Base-by-base conservation (phyloP, 2,329 filamentous ascomycete genomes). In the Blastomyces gilchristii region DNA sequence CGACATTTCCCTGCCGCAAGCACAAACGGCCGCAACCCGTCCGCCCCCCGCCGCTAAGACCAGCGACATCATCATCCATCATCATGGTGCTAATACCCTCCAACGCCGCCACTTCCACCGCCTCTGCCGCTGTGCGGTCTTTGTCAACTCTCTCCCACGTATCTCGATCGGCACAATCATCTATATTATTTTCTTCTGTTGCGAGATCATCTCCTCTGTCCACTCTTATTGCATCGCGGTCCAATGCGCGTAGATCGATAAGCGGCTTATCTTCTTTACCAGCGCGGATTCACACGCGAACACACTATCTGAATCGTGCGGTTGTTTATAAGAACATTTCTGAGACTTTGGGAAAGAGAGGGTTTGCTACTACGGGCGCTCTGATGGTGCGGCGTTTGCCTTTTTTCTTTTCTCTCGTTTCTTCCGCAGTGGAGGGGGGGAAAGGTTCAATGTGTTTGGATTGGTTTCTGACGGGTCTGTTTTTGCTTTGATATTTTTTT, bases 371-470 rank as follows among this genome's bases (percentile, higher is more conserved):
- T 49, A 65, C 63, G 47, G 41, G 60, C 45, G 50, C 50, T 14
- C 65, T 59, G 34, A 66, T 66, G 65, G 65, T 66, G 58, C 49
- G 65, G 45, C 31, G n/a, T 47, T 47, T 25, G 4, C 9, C 56
- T 53, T 16, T 25, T 31, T 31, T 31, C 3, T 53, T 16, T 18
- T 9, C 8, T 37, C 39, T n/a, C 50, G 25, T 50, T 25, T 37
- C 28, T 9, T 16, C 37, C 53, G n/a, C 22, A 22, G 28, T 37
- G 28, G n/a, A 8, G 16, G 25, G 25, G 28, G 25, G 39, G n/a
- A 22, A 58, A 8, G 49, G 31, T 31, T n/a, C 34, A 28, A 3
- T 8, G 37, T 43, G 28, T 39, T 41, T 41, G 37, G 34, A 49
- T 39, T 3, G 18, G 4, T 16, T 39, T 28, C 45, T 37, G 47